Evolutionary conservation across 2,329 filamentous ascomycete species (phyloP).

Genomic region (Penicillium sclerotigenum): DNA sequence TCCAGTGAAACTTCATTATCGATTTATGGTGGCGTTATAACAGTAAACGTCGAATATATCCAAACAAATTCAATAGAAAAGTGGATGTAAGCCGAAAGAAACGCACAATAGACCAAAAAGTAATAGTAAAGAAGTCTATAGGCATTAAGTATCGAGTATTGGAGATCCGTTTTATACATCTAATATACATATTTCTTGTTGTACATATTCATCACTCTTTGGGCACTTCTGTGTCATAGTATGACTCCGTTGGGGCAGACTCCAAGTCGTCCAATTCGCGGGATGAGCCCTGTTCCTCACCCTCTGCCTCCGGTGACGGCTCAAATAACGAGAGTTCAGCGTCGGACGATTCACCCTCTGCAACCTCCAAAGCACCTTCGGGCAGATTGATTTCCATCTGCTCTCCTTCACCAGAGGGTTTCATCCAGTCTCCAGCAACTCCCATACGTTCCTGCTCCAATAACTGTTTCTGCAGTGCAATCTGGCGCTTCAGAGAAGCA

Average conservation of each 20-base stretch:
- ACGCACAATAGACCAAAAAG: not conserved
- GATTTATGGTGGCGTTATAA: not conserved
- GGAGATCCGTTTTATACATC: slow-evolving; percentile 16
- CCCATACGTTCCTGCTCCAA: slow-evolving; percentile 27
- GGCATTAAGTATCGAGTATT: not conserved
- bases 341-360: not conserved
- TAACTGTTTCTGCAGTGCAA: slow-evolving; percentile 38
- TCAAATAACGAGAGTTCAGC: not conserved
- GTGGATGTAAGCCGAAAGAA: not conserved
- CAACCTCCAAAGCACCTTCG: slow-evolving; percentile 9
- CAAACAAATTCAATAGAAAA: too few relatives aligned
- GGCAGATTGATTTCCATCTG: slow-evolving; percentile 15
- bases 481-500: slow-evolving; percentile 38
- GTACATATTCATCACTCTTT: slow-evolving; percentile 5
- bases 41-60: not conserved
- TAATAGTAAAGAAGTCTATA: not conserved
- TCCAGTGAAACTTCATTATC: not conserved
- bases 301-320: not conserved
- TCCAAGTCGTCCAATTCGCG: not conserved
- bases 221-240: slow-evolving; percentile 1
- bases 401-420: slow-evolving; percentile 8
- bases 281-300: not conserved
- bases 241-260: not conserved
- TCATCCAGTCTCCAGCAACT: slow-evolving; percentile 19
- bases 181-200: slow-evolving; percentile 22